A percentile compares a stretch with the other conserved stretches of the same genome.
Conservation (phyloP, 306 rosid genomes). For the Coriaria nepalensis region DNA sequence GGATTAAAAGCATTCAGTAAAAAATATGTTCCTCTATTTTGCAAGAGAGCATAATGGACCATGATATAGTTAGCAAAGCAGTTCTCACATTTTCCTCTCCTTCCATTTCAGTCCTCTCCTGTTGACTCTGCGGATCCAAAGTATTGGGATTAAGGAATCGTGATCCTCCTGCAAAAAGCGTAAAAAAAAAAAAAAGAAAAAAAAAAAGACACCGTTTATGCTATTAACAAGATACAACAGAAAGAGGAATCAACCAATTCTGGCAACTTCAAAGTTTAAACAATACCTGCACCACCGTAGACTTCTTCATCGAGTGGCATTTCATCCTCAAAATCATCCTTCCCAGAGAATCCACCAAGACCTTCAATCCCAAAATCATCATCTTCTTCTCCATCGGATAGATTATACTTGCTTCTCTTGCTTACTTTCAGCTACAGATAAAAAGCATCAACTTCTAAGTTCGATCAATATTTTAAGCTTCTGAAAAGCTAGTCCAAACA, state of each 20-base stretch:
- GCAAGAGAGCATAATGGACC: slow-evolving; percentile 3
- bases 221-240: slow-evolving; percentile 9
- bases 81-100: slow-evolving; percentile 54
- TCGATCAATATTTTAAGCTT: background rate
- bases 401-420: slow-evolving; percentile 68
- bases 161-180: slow-evolving; percentile 29
- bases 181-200: no score
- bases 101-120: slow-evolving; percentile 18
- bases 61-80: slow-evolving; percentile 3
- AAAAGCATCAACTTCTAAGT: background rate
- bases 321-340: slow-evolving; percentile 78
- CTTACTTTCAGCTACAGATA: slow-evolving; percentile 37
- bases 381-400: slow-evolving; percentile 73
- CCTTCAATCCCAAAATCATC: slow-evolving; percentile 31
- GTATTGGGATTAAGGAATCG: background rate
- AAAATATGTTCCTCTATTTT: no score
- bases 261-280: slow-evolving; percentile 14
- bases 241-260: background rate
- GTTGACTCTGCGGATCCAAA: slow-evolving; percentile 13
- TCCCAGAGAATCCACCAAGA: slow-evolving; percentile 38
- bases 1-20: no score
- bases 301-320: slow-evolving; percentile 32
- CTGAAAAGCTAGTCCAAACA: background rate
- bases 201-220: background rate
- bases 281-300: slow-evolving; percentile 11